A percentile compares a stretch with the other conserved stretches of the same genome.
Evolutionary conservation across 108 stramenopile genomes (phyloP).

Genomic region (Parietichytrium sp.): DNA sequence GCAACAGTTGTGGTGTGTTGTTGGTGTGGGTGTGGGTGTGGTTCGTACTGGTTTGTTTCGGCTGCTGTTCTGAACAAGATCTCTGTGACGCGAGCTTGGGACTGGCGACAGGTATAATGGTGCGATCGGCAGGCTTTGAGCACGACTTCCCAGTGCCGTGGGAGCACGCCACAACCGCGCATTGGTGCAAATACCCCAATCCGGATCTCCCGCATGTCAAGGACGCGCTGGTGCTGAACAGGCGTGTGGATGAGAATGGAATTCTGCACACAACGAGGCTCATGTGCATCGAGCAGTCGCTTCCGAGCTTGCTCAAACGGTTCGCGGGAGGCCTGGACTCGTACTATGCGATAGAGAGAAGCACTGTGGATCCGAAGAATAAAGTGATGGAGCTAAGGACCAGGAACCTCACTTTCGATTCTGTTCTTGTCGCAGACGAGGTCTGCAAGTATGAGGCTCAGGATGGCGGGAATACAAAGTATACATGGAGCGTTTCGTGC

Average conservation of each 20-base stretch:
- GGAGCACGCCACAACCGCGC: constrained; percentile 30
- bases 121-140: too few relatives aligned
- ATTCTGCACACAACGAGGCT: neutral
- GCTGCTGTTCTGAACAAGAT: too few relatives aligned
- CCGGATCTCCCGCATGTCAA: constrained; percentile 1
- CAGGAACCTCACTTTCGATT: neutral
- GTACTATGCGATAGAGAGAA: constrained; percentile 16
- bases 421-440: neutral
- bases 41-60: too few relatives aligned
- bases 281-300: constrained; percentile 20
- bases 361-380: neutral
- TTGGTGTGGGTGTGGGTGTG: too few relatives aligned
- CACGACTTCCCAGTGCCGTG: constrained; percentile 3
- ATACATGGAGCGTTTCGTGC: neutral
- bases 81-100: too few relatives aligned
- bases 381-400: neutral
- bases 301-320: neutral
- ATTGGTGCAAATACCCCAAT: constrained; percentile 34
- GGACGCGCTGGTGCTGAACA: neutral
- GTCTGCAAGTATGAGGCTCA: neutral
- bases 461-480: neutral
- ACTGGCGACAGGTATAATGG: too few relatives aligned
- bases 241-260: neutral
- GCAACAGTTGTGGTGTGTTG: too few relatives aligned
- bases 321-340: neutral